These are phyloP conservation scores for Cardamine resedifolia DNA, from an alignment of 345 rosid species.

Conservation along the genomic window DNA sequence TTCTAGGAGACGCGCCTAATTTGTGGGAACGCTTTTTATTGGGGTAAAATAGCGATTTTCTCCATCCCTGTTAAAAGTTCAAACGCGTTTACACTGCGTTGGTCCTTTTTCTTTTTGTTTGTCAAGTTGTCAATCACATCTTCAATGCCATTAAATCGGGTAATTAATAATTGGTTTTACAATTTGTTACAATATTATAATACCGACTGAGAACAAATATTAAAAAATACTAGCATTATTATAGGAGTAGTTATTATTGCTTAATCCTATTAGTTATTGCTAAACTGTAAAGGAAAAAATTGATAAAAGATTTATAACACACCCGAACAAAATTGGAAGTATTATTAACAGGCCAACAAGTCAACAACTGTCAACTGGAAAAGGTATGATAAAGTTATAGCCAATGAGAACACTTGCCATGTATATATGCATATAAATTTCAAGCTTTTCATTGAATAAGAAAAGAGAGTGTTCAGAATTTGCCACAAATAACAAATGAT, in stretches of 20 bases:
- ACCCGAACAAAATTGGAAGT: neutral
- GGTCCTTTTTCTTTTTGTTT: neutral
- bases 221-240: neutral
- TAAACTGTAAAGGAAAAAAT: neutral
- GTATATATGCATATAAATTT: neutral
- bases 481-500: too few relatives aligned
- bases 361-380: neutral
- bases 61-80: neutral
- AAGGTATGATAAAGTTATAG: neutral
- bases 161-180: neutral
- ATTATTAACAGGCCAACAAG: neutral
- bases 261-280: neutral
- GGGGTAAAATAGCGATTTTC: neutral
- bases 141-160: neutral
- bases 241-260: neutral
- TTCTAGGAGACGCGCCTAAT: neutral
- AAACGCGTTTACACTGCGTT: neutral
- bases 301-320: neutral
- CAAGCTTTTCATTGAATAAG: neutral
- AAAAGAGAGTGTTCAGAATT: too few relatives aligned
- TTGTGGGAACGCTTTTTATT: neutral
- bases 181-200: neutral
- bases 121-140: conserved; percentile 1
- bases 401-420: neutral
- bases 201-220: neutral